Base-by-base conservation (phyloP, 805 yeast species). In the Zygotorulaspora chibaensis region DNA sequence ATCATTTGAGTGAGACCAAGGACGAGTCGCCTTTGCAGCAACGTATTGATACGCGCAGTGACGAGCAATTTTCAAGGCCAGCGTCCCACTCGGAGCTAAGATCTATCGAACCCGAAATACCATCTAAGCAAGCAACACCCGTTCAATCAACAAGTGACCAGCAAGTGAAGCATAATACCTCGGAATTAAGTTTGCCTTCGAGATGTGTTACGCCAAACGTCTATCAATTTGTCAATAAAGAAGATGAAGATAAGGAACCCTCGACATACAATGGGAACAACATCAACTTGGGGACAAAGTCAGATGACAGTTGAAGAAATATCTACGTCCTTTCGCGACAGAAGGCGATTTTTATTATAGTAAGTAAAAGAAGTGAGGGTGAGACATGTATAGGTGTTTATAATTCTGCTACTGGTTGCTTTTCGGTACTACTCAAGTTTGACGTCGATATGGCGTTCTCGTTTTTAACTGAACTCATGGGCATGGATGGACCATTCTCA, bases 201-300 rank as follows among this genome's bases (percentile, higher is more conserved):
- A 57, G 55, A 40, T 54, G 65, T 34, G 61, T 59, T 2, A 56
- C 69, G 1, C 63, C 64, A 13, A 66, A 66, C 34, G 61, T 64
- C 42, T 52, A 50, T 23, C 58, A 59, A 29, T 61, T 64, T 42
- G 51, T 57, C 15, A 58, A 60, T 37, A 54, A 59, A 13, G 59
- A 54, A 28, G 56, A 56, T 36, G 47, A 52, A 20, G 56, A 59
- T 18, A 69, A 68, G 15, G 74, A 72, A 17, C 63, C 76, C 29
- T 58, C 67, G 23, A 76, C 81, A 1, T 81, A 78, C 54, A 80
- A 81, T 54, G 85, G 84, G 1, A 81, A 80, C 56, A 71, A 68
- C 13, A 58, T 77, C 30, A 73, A 71, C 49, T 54, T 81, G 39
- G 80, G 80, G 53, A 61, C 58, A 45, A 60, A 58, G 16, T 54